Base-by-base conservation (phyloP, 2,329 filamentous ascomycete species). In the Phoma sp. region DNA sequence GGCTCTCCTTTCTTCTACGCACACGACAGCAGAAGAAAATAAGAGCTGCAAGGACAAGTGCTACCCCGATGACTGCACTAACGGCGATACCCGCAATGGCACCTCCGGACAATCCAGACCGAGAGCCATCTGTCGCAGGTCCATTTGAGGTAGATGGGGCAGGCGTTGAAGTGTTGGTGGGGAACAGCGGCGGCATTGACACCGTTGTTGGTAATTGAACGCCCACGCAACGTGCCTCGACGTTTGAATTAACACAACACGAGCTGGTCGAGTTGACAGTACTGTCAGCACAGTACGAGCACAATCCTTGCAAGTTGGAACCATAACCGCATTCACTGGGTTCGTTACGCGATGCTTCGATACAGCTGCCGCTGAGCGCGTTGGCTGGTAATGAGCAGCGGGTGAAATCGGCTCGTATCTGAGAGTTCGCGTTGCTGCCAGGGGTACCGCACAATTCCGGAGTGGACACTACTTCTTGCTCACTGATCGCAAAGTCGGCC, bases 181-280 rank as follows among this genome's bases (percentile, higher is more conserved):
- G 79, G 51, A 85, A 82, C 5, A 87, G 76, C 4, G 83, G 81
- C n/a, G 80, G 78, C 61, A 87, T 76, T 3, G 83, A 81, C 14
- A 81, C 78, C 40, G 92, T 88, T 1, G 86, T 85, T 0, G 95
- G 95, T 6, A 99, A 80, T 21, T 84, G 80, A n/a, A 99, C 90
- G 43, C 85, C 84, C 42, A 84, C 78, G 74, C 95, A 99, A 59
- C 87, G 84, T 21, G 78, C 78, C 53, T 91, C 84, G n/a, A 89
- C 87, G 57, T 92, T 82, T 5, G 93, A 87, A 66, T 87, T 92
- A 68, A 92, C 88, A 75, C 95, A 99, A 80, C 95, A 99, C 3
- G 93, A 96, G 74, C 98, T 93, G 43, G 93, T 98, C 9, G 92
- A 89, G 76, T 98, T 98, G 59, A 88, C 85, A 23, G 93, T 92